A percentile compares a stretch with the other conserved stretches of the same genome.
Conservation (phyloP, 331 rosid species). For the Phaseolus coccineus region DNA sequence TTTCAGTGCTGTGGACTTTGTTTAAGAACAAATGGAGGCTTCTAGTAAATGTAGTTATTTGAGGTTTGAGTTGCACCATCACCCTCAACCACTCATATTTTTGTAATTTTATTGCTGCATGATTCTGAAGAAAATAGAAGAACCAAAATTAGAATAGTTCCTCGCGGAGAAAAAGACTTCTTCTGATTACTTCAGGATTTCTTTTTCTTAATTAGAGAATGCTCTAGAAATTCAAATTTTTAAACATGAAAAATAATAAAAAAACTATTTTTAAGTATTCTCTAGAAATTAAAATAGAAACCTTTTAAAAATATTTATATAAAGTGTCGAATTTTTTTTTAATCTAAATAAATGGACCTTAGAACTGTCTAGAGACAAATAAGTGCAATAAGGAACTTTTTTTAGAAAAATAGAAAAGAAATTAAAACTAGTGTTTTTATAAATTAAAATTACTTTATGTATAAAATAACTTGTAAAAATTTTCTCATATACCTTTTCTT, state of each 20-base stretch:
- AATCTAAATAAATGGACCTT: not conserved
- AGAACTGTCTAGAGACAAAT: not conserved
- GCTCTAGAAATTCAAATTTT: not conserved
- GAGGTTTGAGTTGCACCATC: slow-evolving; percentile 48
- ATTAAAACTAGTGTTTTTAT: too few relatives aligned
- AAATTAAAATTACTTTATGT: too few relatives aligned
- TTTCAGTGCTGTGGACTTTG: not conserved
- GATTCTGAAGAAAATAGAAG: not conserved
- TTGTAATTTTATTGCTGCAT: not conserved
- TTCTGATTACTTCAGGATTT: not conserved
- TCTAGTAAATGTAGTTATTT: slow-evolving; percentile 43
- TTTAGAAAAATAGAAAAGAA: too few relatives aligned
- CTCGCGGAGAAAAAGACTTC: not conserved
- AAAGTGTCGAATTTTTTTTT: not conserved
- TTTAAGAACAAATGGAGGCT: slow-evolving; percentile 50
- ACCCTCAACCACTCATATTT: slow-evolving; percentile 44
- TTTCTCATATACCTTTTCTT: too few relatives aligned
- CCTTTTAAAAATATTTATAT: not conserved
- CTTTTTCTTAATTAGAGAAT: not conserved
- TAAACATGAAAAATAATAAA: not conserved
- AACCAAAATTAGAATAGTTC: not conserved
- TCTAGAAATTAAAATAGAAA: not conserved
- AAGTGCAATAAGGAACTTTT: too few relatives aligned
- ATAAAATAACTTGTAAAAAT: too few relatives aligned
- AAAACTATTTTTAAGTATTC: not conserved